These are phyloP conservation scores for Gracilaria gracilis DNA, from an alignment of 23 red algal genomes.

Conservation along the genomic window DNA sequence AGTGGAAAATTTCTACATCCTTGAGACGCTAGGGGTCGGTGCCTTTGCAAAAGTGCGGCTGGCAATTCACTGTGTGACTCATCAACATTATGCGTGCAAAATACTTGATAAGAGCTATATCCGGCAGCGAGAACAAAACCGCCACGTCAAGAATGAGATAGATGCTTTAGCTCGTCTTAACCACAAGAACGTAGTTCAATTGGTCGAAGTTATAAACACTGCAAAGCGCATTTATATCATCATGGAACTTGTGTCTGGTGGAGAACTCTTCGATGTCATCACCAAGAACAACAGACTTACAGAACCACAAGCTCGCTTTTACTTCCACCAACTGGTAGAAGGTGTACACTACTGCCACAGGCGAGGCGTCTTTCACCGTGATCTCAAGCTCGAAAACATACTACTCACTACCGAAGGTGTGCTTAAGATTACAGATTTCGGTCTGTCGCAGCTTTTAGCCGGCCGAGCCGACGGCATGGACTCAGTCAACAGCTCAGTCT, in stretches of 20 bases:
- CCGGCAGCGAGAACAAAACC: conserved; percentile 18
- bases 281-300: conserved; percentile 35
- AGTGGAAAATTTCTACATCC: conserved; percentile 64
- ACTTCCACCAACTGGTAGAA: conserved; percentile 79
- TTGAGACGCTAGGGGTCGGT: conserved; percentile 69
- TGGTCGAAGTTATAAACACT: conserved; percentile 55
- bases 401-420: conserved; percentile 55
- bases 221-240: conserved; percentile 60
- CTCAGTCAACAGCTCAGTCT: conserved; percentile 18
- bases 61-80: conserved; percentile 72
- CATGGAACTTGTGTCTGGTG: conserved; percentile 84
- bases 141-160: conserved; percentile 74
- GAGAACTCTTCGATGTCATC: conserved; percentile 76
- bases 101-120: conserved; percentile 75
- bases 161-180: conserved; percentile 33
- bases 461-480: conserved; percentile 7
- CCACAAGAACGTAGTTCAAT: conserved; percentile 59
- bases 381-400: conserved; percentile 98
- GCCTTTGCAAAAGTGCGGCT: conserved; percentile 81
- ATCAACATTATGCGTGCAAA: conserved; percentile 71
- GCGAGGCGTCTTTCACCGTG: conserved; percentile 79
- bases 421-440: conserved; percentile 88
- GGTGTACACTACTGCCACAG: conserved; percentile 71
- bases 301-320: conserved; percentile 66
- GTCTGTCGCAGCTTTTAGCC: conserved; percentile 53